Conservation (phyloP, 2,329 filamentous ascomycete genomes). For the Ophiocordyceps camponoti-saundersi region DNA sequence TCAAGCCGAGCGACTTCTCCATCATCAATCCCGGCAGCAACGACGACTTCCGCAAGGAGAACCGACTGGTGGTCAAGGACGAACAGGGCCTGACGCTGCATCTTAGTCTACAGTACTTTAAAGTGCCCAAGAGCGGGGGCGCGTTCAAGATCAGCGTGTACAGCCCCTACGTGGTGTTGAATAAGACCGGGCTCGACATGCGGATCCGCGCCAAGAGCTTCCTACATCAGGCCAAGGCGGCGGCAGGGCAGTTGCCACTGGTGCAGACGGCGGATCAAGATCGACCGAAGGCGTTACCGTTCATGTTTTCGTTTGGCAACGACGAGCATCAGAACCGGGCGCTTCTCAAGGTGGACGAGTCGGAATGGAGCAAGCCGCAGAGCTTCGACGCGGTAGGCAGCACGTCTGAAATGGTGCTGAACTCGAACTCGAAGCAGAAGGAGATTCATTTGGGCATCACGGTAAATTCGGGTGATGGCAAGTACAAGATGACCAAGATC, state of each 20-base stretch:
- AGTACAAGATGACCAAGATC: conserved; percentile 94
- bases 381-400: conserved; percentile 97
- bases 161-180: conserved; percentile 86
- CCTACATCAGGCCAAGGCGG: conserved; percentile 64
- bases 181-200: conserved; percentile 84
- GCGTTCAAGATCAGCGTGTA: conserved; percentile 93
- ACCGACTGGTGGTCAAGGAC: conserved; percentile 66
- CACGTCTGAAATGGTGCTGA: conserved; percentile 71
- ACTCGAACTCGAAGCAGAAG: conserved; percentile 49
- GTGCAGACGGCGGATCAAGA: conserved; percentile 29
- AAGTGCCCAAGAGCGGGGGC: conserved; percentile 77
- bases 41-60: conserved; percentile 78
- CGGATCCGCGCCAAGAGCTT: conserved; percentile 80
- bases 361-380: conserved; percentile 91
- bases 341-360: conserved; percentile 72
- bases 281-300: conserved; percentile 61
- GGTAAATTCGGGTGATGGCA: conserved; percentile 80
- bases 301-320: conserved; percentile 88
- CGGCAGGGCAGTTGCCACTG: conserved; percentile 61
- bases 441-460: conserved; percentile 88
- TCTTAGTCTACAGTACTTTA: conserved; percentile 79
- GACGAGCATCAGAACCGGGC: conserved; percentile 88
- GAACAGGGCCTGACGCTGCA: conserved; percentile 62
- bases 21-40: conserved; percentile 86
- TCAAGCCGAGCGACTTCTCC: conserved; percentile 88